Percentiles rank a stretch among this genome's conserved stretches.
Evolutionary conservation across 2,329 filamentous ascomycete genomes (phyloP).

Genomic region (Verticillium dahliae): DNA sequence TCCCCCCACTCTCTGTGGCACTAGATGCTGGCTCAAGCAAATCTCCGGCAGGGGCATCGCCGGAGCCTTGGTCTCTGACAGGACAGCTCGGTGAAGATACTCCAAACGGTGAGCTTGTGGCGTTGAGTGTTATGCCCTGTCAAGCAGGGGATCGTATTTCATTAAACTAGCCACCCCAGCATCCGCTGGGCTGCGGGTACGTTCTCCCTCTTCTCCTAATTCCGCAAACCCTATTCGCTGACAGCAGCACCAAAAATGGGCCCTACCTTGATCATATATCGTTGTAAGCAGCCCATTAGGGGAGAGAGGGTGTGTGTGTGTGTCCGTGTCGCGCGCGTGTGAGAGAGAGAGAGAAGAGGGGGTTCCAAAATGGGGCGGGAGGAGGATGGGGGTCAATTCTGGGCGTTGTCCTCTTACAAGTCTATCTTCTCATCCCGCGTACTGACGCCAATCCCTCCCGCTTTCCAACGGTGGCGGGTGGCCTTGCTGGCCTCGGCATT

Average conservation of each 20-base stretch:
- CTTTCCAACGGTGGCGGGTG: neutral
- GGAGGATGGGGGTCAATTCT: neutral
- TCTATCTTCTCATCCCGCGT: neutral
- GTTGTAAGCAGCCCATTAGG: neutral
- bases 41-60: conserved; percentile 1
- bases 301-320: neutral
- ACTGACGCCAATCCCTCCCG: neutral
- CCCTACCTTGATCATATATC: neutral
- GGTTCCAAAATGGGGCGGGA: neutral
- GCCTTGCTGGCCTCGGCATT: neutral
- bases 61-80: neutral
- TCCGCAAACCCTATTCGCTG: neutral
- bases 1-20: neutral
- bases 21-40: neutral
- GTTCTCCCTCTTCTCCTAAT: neutral
- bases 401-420: neutral
- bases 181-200: neutral
- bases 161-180: conserved; percentile 1
- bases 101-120: conserved; percentile 3
- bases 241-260: neutral
- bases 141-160: neutral
- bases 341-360: neutral
- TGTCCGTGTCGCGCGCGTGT: too few relatives aligned
- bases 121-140: conserved; percentile 1
- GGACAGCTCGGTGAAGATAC: conserved; percentile 1